These are phyloP conservation scores for Alnus rubra DNA, from an alignment of 306 rosid species.

Conservation along the genomic window DNA sequence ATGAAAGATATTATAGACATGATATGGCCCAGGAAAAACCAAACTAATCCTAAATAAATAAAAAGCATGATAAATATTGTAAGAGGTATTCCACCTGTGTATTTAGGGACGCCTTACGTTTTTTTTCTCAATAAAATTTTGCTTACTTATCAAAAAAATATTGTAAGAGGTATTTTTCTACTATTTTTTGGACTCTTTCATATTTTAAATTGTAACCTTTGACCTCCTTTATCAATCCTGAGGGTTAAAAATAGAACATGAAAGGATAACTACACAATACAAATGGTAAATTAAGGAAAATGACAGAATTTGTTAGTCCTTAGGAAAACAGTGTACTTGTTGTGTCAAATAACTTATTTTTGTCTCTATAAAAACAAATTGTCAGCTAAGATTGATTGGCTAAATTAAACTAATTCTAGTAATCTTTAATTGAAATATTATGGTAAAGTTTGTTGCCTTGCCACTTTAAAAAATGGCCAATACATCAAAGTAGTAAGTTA, in stretches of 20 bases:
- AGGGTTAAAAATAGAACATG: no score
- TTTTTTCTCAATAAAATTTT: no score
- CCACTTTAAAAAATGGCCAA: not conserved
- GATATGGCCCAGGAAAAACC: not conserved
- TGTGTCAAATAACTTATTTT: not conserved
- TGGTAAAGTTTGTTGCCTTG: not conserved
- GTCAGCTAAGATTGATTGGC: not conserved
- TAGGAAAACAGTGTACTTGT: not conserved
- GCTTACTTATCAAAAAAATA: no score
- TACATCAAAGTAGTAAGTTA: not conserved
- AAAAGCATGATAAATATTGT: not conserved
- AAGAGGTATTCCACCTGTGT: not conserved
- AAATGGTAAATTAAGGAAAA: not conserved
- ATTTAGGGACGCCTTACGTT: no score
- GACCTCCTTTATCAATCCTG: not conserved
- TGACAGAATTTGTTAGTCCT: not conserved
- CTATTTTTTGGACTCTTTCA: not conserved
- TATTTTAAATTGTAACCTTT: not conserved
- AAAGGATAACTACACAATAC: not conserved
- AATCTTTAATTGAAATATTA: no score
- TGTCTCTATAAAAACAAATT: not conserved
- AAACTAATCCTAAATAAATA: not conserved
- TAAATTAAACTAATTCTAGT: no score
- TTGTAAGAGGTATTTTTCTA: not conserved
- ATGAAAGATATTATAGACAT: not conserved